Evolutionary conservation across 2,329 filamentous ascomycete species (phyloP), one percentile per base, ranked within the genome.

Genomic region (Coniochaeta sp.): DNA sequence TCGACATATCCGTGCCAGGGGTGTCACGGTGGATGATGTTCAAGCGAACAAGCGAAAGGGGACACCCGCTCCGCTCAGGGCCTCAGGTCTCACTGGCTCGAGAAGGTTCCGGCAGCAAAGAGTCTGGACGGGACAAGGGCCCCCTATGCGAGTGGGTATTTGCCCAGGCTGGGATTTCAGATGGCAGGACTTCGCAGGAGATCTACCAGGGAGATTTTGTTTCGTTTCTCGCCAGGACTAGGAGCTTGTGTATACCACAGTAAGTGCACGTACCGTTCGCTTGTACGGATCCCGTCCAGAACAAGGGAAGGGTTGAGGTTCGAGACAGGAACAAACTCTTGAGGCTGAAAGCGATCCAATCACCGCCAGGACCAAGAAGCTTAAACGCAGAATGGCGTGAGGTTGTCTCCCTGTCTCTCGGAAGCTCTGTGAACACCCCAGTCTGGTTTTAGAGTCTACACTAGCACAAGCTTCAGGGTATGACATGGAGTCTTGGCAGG

Each of bases 301-400:
- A 26, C 38, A 12, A 24, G 38, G 38, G 38, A 24, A 22, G 20
- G 38, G n/a, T 42, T 22, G 38, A 24, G 38, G 22, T 42, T 8
- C 6, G 38, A 14, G 20, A 13, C 14, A 14, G 10, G 7, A 24
- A n/a, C 9, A 22, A 22, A 20, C 22, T 22, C 9, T 24, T 52
- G 56, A 55, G 55, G 58, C 58, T 57, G 48, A 51, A 53, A 45
- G 14, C 22, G 2, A 28, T 35, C 58, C 57, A 61, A 59, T 58
- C 54, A 58, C 46, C 49, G 16, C 3, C 12, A 16, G 8, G 14
- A 33, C 18, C 22, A 18, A 7, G 7, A 26, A 46, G 55, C 56
- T 56, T 58, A 59, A 58, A 53, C n/a, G n/a, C n/a, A n/a, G n/a
- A 58, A 59, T 61, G 56, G 53, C 58, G 59, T 52, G 56, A 57